Evolutionary conservation across 73 alveolate genomes (phyloP), one percentile per base, ranked within the genome.

Genomic region (Paramecium pentaurelia): DNA sequence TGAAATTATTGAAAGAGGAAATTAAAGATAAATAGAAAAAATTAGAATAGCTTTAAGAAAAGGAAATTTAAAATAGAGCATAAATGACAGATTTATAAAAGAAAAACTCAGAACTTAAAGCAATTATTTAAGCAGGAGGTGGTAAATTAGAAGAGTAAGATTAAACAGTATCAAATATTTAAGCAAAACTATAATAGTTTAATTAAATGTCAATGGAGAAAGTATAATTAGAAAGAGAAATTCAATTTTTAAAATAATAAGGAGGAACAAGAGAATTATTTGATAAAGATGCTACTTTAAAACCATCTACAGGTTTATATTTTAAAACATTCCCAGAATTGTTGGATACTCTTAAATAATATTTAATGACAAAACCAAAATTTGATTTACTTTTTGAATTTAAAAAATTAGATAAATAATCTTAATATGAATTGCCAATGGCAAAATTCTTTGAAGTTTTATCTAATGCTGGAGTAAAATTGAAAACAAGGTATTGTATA

Each of bases 61-160:
- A 80, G 30, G 91, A 80, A 49, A 80, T 80, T 6, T 22, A 40
- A 80, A 80, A 80, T 47, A 80, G 75, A 80, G 91, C 91, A 22
- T 25, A 42, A 45, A 80, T 80, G 47, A 49, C 71, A 25, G 91
- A 80, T 45, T 47, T 80, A 44, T 12, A 45, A 80, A 45, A 80
- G 58, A 80, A 47, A 25, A 80, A 80, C 16, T 45, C 49, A 45
- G 77, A 80, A 47, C 73, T 80, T 20, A 80, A 42, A 80, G 91
- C 91, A 44, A 49, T 80, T 8, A 80, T 80, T 22, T n/a, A 80
- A 80, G 27, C 75, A 12, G 91, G 91, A 27, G 91, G 91, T 25
- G 91, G 91, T 14, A 80, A 80, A 49, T 42, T 49, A 80, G 73
- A 80, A 38, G 91, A 80, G 27, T 12, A 80, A 49, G 91, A 80